phyloP scores from a whole-genome alignment of 257 asterid species.

The Echium plantagineum region DNA sequence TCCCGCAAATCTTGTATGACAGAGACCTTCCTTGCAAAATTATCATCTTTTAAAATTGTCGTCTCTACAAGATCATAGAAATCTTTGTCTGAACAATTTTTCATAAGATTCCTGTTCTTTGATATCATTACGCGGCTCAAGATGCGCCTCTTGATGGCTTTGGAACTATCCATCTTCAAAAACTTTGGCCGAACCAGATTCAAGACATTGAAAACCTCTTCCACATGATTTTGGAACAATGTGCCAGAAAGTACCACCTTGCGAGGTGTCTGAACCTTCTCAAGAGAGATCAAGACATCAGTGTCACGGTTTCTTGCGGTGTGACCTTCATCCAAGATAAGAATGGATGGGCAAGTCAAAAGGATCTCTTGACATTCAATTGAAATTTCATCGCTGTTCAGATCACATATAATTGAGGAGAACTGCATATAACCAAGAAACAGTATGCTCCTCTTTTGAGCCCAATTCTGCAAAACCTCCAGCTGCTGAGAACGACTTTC shows the following conservation, averaged over 20 bases:
- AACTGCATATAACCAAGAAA: constrained; percentile 87
- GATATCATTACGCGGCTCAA: constrained; percentile 59
- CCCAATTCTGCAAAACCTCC: constrained; percentile 78
- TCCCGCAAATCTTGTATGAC: constrained; percentile 83
- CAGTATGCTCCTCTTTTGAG: constrained; percentile 52
- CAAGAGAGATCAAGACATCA: constrained; percentile 77
- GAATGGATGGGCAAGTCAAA: constrained; percentile 58
- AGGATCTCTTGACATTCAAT: constrained; percentile 54
- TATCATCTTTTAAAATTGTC: constrained; percentile 57
- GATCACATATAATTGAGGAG: constrained; percentile 66
- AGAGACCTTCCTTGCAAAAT: constrained; percentile 53
- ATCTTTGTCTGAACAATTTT: constrained; percentile 46
- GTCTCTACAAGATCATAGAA: constrained; percentile 81
- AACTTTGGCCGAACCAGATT: constrained; percentile 97
- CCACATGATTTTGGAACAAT: constrained; percentile 86
- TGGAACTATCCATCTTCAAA: constrained; percentile 53
- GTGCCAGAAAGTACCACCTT: constrained; percentile 97
- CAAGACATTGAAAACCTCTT: constrained; percentile 81
- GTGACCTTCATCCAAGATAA: constrained; percentile 93
- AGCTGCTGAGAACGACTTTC: constrained; percentile 74
- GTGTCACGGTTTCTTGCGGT: constrained; percentile 91
- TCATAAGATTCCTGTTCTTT: constrained; percentile 33
- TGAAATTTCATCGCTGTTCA: constrained; percentile 35
- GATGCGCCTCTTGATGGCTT: constrained; percentile 62
- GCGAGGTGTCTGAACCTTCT: constrained; percentile 72